Evolutionary conservation across 202 grass and related monocot genomes (phyloP).

Genomic region (Saccharum hybrid): DNA sequence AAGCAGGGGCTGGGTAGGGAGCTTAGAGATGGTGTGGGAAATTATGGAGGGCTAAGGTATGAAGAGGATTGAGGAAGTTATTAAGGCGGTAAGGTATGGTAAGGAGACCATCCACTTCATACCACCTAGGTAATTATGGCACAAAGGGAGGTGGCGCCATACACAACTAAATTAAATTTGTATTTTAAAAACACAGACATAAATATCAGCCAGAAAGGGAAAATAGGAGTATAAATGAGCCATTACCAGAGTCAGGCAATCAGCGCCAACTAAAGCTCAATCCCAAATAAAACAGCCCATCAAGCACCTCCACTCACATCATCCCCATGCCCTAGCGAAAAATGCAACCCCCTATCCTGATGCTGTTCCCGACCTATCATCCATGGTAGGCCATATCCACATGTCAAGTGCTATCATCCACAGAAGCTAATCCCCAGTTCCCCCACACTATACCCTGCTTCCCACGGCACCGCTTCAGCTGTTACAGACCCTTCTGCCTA

Average conservation of each 20-base stretch:
- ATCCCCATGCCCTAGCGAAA: neutral
- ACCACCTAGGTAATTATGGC: neutral
- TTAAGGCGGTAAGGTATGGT: neutral
- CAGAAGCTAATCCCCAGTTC: neutral
- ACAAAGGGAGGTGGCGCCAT: neutral
- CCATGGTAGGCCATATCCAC: neutral
- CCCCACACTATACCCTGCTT: neutral
- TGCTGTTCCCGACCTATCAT: neutral
- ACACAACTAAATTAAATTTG: conserved; percentile 22
- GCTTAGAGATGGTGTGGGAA: neutral
- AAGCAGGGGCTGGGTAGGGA: neutral
- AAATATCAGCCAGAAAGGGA: conserved; percentile 17
- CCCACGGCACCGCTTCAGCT: neutral
- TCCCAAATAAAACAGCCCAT: neutral
- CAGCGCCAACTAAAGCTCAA: conserved; percentile 3
- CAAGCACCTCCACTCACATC: neutral
- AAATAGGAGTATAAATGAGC: neutral
- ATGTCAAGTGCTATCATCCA: neutral
- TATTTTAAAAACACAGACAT: neutral
- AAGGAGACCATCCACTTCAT: neutral
- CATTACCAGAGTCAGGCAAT: neutral
- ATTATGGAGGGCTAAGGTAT: neutral
- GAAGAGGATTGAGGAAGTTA: neutral
- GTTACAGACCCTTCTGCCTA: neutral
- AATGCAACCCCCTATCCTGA: neutral